A percentile compares a stretch with the other conserved stretches of the same genome.
Evolutionary conservation across 768 basidiomycete species (phyloP).

Genomic region (Rossbeevera mucosa): DNA sequence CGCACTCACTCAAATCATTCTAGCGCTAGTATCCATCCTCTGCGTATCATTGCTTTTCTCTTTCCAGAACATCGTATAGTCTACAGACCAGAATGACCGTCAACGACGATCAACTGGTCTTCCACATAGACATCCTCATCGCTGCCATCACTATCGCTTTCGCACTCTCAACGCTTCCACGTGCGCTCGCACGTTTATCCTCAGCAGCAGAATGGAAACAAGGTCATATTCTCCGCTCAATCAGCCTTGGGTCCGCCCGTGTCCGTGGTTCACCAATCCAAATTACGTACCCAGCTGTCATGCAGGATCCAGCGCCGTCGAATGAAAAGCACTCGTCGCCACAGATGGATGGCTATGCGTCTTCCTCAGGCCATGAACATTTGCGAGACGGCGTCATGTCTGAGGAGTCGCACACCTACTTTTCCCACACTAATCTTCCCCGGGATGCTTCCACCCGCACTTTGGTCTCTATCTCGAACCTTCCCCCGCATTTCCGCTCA

Average conservation of each 20-base stretch:
- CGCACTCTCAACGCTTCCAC: conserved; percentile 46
- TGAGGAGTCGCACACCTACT: conserved; percentile 26
- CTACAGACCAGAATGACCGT: conserved; percentile 8
- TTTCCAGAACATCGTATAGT: neutral
- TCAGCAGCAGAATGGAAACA: conserved; percentile 48
- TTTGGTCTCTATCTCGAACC: conserved; percentile 5
- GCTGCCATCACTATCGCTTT: conserved; percentile 38
- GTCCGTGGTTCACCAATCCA: conserved; percentile 5
- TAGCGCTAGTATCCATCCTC: neutral
- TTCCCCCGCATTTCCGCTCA: conserved; percentile 35
- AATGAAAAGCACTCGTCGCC: conserved; percentile 14
- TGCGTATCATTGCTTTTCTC: neutral
- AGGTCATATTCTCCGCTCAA: conserved; percentile 46
- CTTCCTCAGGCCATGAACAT: conserved; percentile 21
- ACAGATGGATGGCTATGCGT: conserved; percentile 2
- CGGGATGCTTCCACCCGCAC: conserved; percentile 14
- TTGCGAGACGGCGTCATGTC: conserved; percentile 12
- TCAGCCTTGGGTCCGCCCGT: conserved; percentile 11
- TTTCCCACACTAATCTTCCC: conserved; percentile 25
- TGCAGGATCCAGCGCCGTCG: neutral
- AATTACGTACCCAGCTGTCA: neutral
- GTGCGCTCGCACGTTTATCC: conserved; percentile 49
- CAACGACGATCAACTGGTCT: conserved; percentile 19
- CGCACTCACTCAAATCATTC: neutral
- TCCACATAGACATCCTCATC: conserved; percentile 45